Conservation (phyloP, 495 filamentous ascomycete genomes). For the Talaromyces nanjingensis region DNA sequence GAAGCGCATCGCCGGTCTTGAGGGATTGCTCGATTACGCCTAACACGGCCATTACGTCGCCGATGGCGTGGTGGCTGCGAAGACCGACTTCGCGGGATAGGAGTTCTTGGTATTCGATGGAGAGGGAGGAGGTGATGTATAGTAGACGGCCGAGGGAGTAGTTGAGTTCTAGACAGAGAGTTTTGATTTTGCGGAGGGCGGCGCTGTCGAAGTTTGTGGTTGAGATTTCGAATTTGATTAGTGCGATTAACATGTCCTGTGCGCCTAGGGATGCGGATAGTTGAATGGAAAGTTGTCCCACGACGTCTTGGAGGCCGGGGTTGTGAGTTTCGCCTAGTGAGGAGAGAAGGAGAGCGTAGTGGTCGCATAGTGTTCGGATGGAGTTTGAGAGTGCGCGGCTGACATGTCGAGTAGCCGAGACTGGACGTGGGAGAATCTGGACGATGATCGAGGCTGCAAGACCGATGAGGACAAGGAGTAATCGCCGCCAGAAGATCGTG, state of each 20-base stretch:
- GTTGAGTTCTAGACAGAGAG: constrained; percentile 31
- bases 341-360: constrained; percentile 39
- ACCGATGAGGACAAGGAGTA: constrained; percentile 35
- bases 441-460: constrained; percentile 30
- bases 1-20: constrained; percentile 34
- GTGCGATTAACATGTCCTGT: constrained; percentile 25
- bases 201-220: constrained; percentile 34
- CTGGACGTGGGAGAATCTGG: constrained; percentile 36
- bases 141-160: constrained; percentile 28
- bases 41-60: constrained; percentile 37
- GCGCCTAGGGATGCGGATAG: constrained; percentile 23
- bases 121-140: constrained; percentile 26
- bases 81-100: constrained; percentile 26
- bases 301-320: constrained; percentile 12
- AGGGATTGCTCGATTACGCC: constrained; percentile 33
- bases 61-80: constrained; percentile 31
- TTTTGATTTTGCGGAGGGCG: constrained; percentile 25
- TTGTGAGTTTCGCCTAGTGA: constrained; percentile 24
- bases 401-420: constrained; percentile 34
- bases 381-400: constrained; percentile 32
- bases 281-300: constrained; percentile 29
- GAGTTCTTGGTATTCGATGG: constrained; percentile 21
- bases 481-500: constrained; percentile 37
- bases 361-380: constrained; percentile 32
- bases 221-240: constrained; percentile 34